Evolutionary conservation across 371 early-diverging fungal genomes (phyloP).

Genomic region (Mucor indicus): DNA sequence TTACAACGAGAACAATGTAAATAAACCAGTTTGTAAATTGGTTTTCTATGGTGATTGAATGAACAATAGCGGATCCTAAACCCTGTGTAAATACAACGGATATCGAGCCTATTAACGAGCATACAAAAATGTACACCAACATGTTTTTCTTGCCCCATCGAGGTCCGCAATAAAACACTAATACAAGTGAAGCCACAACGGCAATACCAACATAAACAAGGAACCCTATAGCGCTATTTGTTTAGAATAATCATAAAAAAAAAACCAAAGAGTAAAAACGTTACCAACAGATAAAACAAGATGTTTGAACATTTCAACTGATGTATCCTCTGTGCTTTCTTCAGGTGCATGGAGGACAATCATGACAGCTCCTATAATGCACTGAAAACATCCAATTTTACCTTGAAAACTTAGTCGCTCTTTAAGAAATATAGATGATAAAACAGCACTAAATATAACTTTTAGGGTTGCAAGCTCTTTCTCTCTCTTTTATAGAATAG

Average conservation of each 20-base stretch:
- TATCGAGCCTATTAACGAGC: conserved; percentile 88
- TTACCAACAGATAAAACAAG: conserved; percentile 74
- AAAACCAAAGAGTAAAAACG: no score
- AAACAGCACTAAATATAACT: conserved; percentile 63
- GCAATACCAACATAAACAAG: conserved; percentile 76
- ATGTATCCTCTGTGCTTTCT: conserved; percentile 68
- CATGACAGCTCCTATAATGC: conserved; percentile 86
- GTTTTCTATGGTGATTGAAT: conserved; percentile 73
- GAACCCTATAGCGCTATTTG: no score
- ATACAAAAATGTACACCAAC: conserved; percentile 85
- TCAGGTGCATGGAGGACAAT: conserved; percentile 93
- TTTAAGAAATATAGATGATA: conserved; percentile 87
- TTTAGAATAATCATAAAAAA: no score
- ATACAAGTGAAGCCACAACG: conserved; percentile 47
- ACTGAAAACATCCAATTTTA: conserved; percentile 87
- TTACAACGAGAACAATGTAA: conserved; percentile 75
- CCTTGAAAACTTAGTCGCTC: conserved; percentile 84
- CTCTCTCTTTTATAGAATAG: neutral
- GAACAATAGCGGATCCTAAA: conserved; percentile 86
- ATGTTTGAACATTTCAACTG: conserved; percentile 77
- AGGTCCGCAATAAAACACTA: conserved; percentile 83
- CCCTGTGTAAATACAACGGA: conserved; percentile 93
- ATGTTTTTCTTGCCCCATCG: conserved; percentile 82
- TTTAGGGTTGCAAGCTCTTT: neutral
- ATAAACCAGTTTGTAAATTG: conserved; percentile 89